phyloP scores from a whole-genome alignment of 1,139 yeast genomes.

The Pichia sp. region DNA sequence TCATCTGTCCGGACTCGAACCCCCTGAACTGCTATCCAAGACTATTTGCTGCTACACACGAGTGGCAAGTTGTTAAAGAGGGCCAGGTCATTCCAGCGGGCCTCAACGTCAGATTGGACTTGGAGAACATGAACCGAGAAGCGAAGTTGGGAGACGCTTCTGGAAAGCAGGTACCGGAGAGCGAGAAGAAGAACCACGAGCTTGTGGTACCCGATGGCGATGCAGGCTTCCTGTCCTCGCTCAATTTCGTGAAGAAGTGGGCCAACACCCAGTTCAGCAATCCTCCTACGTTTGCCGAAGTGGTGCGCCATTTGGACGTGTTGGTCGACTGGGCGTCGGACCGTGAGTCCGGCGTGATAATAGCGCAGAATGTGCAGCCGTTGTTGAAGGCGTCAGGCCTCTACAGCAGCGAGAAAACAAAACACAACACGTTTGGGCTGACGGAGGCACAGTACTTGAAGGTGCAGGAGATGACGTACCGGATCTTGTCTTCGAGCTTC shows the following conservation, averaged over 20 bases:
- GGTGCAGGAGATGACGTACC: constrained; percentile 43
- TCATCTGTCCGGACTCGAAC: constrained; percentile 45
- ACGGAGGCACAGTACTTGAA: constrained; percentile 18
- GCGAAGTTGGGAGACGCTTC: constrained; percentile 47
- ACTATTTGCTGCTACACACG: constrained; percentile 53
- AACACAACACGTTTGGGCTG: constrained; percentile 9
- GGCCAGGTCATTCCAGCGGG: constrained; percentile 78
- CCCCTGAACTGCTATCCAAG: constrained; percentile 59
- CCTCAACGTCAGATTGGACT: constrained; percentile 64
- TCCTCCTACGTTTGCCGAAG: neutral
- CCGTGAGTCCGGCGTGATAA: constrained; percentile 52
- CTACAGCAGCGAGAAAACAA: constrained; percentile 13
- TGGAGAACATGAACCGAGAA: constrained; percentile 63
- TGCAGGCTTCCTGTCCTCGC: constrained; percentile 7
- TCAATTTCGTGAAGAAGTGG: constrained; percentile 10
- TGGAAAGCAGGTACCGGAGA: neutral
- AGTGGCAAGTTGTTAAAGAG: constrained; percentile 66
- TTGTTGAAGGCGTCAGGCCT: constrained; percentile 27
- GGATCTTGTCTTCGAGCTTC: constrained; percentile 54
- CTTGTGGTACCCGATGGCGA: constrained; percentile 12
- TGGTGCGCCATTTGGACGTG: constrained; percentile 38
- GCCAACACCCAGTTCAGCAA: neutral
- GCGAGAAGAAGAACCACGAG: constrained; percentile 11
- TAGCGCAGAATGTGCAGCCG: constrained; percentile 29
- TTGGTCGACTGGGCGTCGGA: constrained; percentile 64